Evolutionary conservation across 306 rosid genomes (phyloP), one percentile per base, ranked within the genome.

Genomic region (Urtica urens): DNA sequence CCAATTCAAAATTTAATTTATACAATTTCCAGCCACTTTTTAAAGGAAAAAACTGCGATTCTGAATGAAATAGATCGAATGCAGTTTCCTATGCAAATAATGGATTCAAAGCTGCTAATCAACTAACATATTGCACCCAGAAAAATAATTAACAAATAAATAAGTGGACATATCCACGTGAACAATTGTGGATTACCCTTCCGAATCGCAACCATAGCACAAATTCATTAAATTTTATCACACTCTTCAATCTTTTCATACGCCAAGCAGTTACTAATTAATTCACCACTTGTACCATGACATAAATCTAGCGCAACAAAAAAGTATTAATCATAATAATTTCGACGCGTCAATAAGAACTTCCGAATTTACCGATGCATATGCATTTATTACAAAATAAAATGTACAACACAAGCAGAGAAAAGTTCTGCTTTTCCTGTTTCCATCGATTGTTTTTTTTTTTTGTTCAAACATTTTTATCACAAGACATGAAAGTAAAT

Each of bases 111-210:
- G 35, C 52, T 49, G 40, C 11, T 35, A 10, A n/a, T n/a, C n/a
- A n/a, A n/a, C n/a, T n/a, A n/a, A n/a, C n/a, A n/a, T n/a, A n/a
- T n/a, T n/a, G n/a, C n/a, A n/a, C n/a, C n/a, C n/a, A n/a, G n/a
- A n/a, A n/a, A n/a, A n/a, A n/a, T n/a, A n/a, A n/a, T n/a, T 10
- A 35, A 3, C n/a, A 35, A 35, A 3, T 49, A 29, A 49, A 15
- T 26, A 28, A 7, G 4, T 28, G 28, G 54, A 49, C 38, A 49
- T 28, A 16, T 49, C 54, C 54, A 29, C 25, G 54, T 49, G 54
- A 49, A 34, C 24, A 49, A 9, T 49, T 29, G 53, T 49, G 54
- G 54, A 46, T 13, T 31, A 25, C 5, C 34, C n/a, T 14, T 25
- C 33, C 38, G 17, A 29, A 14, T 16, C 19, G 54, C 38, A 26